Evolutionary conservation across 495 filamentous ascomycete genomes (phyloP).

Genomic region (Penicillium lividum): DNA sequence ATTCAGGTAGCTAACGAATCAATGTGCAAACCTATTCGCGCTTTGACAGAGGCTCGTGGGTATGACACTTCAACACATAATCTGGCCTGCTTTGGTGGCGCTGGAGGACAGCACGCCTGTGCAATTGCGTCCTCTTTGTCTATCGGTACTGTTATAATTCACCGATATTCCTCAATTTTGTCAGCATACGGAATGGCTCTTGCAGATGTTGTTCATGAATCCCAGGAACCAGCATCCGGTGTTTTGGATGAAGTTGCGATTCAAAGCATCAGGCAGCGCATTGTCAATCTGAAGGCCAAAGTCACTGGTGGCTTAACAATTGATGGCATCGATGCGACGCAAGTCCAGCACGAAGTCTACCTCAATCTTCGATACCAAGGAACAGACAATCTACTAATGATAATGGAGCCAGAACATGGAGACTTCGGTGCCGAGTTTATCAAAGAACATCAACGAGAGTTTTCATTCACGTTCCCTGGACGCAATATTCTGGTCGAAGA

Average conservation of each 20-base stretch:
- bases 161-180: conserved; percentile 90
- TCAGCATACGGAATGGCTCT: conserved; percentile 97
- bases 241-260: conserved; percentile 19
- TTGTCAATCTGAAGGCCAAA: too few species aligned
- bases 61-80: conserved; percentile 89
- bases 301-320: too few species aligned
- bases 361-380: conserved; percentile 54
- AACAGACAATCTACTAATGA: conserved; percentile 52
- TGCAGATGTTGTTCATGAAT: conserved; percentile 92
- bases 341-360: conserved; percentile 34
- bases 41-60: conserved; percentile 89
- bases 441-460: conserved; percentile 87
- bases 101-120: conserved; percentile 93
- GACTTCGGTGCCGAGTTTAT: conserved; percentile 65
- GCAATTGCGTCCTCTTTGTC: conserved; percentile 64
- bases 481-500: conserved; percentile 74
- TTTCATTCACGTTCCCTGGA: conserved; percentile 81
- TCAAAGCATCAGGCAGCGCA: too few species aligned
- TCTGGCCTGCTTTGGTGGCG: conserved; percentile 90
- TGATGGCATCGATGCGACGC: too few species aligned
- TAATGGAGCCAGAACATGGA: conserved; percentile 57
- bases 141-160: conserved; percentile 44
- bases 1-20: conserved; percentile 82
- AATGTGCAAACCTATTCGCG: conserved; percentile 92
- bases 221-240: conserved; percentile 81